Evolutionary conservation across 805 yeast genomes (phyloP), one percentile per base, ranked within the genome.

Genomic region (Saccharomycopsis olivae): DNA sequence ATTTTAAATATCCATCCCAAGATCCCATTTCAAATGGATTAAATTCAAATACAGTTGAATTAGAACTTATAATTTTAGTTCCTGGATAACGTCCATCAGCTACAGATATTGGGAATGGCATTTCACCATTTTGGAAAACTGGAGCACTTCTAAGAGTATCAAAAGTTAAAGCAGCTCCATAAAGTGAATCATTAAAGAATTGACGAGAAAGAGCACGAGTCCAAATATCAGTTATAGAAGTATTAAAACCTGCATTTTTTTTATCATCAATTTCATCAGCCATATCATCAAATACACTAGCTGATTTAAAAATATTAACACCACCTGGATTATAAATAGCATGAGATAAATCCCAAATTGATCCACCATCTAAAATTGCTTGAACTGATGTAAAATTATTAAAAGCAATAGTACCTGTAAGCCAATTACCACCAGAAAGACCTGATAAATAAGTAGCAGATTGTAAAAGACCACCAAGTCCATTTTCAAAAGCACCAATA

Each of bases 371-470:
- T 21, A 73, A 59, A 29, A 84, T 71, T 2, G 65, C 74, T 48
- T 76, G 78, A 18, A 84, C 73, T 10, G 81, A 64, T 8, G 87
- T 73, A 77, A 81, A 86, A 53, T 78, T 75, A 55, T 85, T 82
- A 53, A 70, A 64, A 0, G 71, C 74, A 23, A 85, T 57, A 8
- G 88, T 69, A 1, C 84, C 79, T 20, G 84, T 64, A 36, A 83
- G 62, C 94, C 94, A 85, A 11, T 82, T 70, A 20, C 95, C 95
- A 24, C 95, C 95, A 13, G 88, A 78, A 28, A 85, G 68, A 6
- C 89, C 94, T 4, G 84, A 61, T 3, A 86, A 57, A 53, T 87
- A 86, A 10, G 82, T 71, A 1, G 85, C 54, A 4, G 81, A 61
- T 51, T 81, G 86, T 28, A 85, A 59, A 18, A 86, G 58, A 3